Evolutionary conservation across 1,284 basidiomycete genomes (phyloP).

Genomic region (Austropuccinia psidii): DNA sequence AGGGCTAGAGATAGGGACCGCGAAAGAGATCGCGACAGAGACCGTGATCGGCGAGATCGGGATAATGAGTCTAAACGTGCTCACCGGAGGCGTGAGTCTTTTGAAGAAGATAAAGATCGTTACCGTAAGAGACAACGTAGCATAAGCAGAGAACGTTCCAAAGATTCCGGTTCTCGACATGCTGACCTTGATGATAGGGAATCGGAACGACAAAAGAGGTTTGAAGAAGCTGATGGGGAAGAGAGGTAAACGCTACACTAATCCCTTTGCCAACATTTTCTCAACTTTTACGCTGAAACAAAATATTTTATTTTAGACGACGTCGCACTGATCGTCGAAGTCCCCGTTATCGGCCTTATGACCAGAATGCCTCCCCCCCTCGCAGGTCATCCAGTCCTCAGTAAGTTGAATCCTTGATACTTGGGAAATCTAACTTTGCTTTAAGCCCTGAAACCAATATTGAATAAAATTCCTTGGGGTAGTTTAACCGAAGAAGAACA

Average conservation of each 20-base stretch:
- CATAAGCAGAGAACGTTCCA: constrained; percentile 42
- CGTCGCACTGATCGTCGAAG: constrained; percentile 31
- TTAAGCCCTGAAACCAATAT: not conserved
- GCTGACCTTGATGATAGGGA: constrained; percentile 39
- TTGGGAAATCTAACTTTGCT: not conserved
- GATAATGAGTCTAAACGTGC: constrained; percentile 51
- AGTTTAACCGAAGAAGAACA: constrained; percentile 57
- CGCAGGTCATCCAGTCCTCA: constrained; percentile 33
- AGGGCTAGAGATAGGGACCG: constrained; percentile 25
- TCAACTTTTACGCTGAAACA: constrained; percentile 55
- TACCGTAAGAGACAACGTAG: constrained; percentile 52
- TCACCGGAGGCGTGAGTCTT: constrained; percentile 49
- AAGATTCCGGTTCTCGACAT: constrained; percentile 41
- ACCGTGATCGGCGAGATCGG: constrained; percentile 39
- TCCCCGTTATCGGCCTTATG: constrained; percentile 39
- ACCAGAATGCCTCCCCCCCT: constrained; percentile 40
- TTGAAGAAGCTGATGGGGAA: constrained; percentile 27
- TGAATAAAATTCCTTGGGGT: not conserved
- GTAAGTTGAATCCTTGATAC: not conserved
- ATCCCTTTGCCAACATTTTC: not conserved
- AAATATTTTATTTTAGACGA: constrained; percentile 54
- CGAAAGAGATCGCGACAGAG: constrained; percentile 29
- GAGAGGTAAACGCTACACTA: not conserved
- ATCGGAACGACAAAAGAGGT: constrained; percentile 37
- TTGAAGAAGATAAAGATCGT: constrained; percentile 45